These are phyloP conservation scores for Kingdonia uniflora DNA, from an alignment of 164 flowering plant species.

Conservation along the genomic window DNA sequence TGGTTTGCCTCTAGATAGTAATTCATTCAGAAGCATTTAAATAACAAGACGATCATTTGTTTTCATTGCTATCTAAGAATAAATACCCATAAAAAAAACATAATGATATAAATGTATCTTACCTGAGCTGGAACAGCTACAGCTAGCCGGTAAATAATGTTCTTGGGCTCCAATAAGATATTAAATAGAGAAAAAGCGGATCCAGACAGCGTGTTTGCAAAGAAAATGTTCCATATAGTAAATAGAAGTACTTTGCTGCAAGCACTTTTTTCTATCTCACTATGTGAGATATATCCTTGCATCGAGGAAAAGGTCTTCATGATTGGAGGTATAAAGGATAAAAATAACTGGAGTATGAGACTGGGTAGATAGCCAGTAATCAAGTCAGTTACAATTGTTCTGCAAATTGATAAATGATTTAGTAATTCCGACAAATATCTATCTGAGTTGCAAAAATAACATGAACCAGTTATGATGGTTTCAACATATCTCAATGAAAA, in stretches of 20 bases:
- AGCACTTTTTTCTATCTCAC: constrained; percentile 77
- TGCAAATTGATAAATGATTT: constrained; percentile 25
- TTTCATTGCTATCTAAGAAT: no score
- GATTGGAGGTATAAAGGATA: constrained; percentile 62
- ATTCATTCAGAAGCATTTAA: no score
- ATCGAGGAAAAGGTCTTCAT: constrained; percentile 73
- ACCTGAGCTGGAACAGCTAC: constrained; percentile 88
- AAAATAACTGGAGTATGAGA: constrained; percentile 71
- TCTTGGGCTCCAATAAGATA: constrained; percentile 61
- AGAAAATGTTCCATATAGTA: constrained; percentile 87
- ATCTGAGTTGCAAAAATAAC: no score
- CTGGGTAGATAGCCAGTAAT: constrained; percentile 96
- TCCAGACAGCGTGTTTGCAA: constrained; percentile 83
- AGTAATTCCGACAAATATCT: not conserved
- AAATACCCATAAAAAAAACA: no score
- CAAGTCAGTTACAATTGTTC: constrained; percentile 61
- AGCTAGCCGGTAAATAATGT: constrained; percentile 56
- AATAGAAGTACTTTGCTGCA: constrained; percentile 70
- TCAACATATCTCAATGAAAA: no score
- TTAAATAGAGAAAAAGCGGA: constrained; percentile 36
- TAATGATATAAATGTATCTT: not conserved
- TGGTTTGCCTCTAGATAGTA: no score
- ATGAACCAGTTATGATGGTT: no score
- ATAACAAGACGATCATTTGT: no score
- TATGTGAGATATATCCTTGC: constrained; percentile 65